phyloP scores from a whole-genome alignment of 495 filamentous ascomycete species.

The Sabuloglossum arenarium region DNA sequence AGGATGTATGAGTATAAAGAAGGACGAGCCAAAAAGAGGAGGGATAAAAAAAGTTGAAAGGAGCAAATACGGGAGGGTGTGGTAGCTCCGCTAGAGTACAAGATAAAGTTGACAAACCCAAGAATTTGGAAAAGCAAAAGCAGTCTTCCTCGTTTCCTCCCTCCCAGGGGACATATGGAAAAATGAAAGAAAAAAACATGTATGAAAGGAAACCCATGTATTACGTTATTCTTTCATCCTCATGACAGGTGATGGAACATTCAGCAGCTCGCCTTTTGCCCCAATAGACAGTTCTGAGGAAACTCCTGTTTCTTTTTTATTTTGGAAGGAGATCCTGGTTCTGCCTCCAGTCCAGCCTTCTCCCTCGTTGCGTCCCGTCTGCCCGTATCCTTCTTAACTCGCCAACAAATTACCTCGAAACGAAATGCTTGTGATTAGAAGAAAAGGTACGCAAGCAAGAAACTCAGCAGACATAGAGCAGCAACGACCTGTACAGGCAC shows the following conservation, averaged over 20 bases:
- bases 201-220: neutral
- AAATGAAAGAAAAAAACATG: no score
- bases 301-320: no score
- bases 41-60: neutral
- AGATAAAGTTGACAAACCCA: neutral
- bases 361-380: neutral
- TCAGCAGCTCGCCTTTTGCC: neutral
- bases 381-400: neutral
- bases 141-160: neutral
- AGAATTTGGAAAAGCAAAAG: neutral
- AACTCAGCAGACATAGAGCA: constrained; percentile 64
- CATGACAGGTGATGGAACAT: neutral
- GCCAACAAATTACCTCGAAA: neutral
- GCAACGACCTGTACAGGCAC: constrained; percentile 79
- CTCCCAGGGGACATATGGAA: neutral
- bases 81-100: neutral
- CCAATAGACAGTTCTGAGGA: no score
- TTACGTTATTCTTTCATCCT: neutral
- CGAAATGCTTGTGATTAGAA: constrained; percentile 33
- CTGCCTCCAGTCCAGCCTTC: neutral
- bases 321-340: no score
- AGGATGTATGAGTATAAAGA: neutral
- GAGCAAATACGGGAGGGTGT: neutral
- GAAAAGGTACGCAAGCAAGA: constrained; percentile 84
- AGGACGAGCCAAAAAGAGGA: neutral